phyloP scores from a whole-genome alignment of 23 red algal species.

The Gracilariopsis chorda region DNA sequence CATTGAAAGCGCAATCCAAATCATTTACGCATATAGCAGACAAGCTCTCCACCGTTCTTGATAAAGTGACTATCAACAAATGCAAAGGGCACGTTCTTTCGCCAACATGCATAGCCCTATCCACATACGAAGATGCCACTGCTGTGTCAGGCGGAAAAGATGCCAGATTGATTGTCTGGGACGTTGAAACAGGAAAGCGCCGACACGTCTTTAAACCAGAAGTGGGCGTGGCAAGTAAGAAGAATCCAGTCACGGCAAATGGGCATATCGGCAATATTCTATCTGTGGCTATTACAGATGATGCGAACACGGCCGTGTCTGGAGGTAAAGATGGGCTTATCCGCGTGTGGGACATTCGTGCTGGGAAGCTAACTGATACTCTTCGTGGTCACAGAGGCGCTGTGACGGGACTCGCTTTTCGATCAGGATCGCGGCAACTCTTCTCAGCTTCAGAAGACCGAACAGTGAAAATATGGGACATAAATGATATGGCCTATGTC shows the following conservation, averaged over 20 bases:
- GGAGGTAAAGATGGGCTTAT: conserved; percentile 59
- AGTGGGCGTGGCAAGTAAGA: neutral
- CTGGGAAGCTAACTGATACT: conserved; percentile 11
- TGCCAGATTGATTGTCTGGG: conserved; percentile 54
- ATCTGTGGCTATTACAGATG: conserved; percentile 57
- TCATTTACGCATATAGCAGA: conserved; percentile 38
- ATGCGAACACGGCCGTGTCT: conserved; percentile 35
- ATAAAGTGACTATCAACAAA: neutral
- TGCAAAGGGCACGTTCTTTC: conserved; percentile 41
- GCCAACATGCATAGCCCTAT: conserved; percentile 48
- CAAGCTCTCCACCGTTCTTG: neutral
- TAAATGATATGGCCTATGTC: conserved; percentile 76
- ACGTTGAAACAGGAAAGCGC: conserved; percentile 60
- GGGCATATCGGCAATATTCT: conserved; percentile 65
- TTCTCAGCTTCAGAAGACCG: conserved; percentile 69
- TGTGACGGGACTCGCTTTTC: conserved; percentile 55
- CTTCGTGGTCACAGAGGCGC: conserved; percentile 69
- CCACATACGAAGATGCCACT: neutral
- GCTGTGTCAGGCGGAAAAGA: conserved; percentile 79
- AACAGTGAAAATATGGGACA: conserved; percentile 82
- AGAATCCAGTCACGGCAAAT: conserved; percentile 11
- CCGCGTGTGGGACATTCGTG: conserved; percentile 69
- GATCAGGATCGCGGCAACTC: conserved; percentile 46
- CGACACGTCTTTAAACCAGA: conserved; percentile 11
- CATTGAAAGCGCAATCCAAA: neutral